These are phyloP conservation scores for Boletus subparvulus DNA, from an alignment of 768 basidiomycete genomes.

Conservation along the genomic window DNA sequence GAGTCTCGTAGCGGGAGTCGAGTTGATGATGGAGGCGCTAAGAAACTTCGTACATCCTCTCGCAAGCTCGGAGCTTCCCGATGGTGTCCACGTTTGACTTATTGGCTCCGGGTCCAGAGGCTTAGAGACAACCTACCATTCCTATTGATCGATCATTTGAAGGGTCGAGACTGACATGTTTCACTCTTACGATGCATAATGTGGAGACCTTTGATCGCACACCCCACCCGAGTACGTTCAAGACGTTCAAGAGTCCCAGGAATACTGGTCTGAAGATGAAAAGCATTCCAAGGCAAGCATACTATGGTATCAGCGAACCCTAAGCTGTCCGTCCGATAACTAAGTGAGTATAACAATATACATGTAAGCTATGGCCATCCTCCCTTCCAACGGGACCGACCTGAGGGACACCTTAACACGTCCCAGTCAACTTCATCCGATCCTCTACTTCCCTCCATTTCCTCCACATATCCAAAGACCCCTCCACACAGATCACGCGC, in stretches of 20 bases:
- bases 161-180: background rate
- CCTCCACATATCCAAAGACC: constrained; percentile 28
- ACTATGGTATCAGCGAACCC: too few species aligned
- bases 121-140: too few species aligned
- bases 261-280: background rate
- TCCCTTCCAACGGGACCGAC: background rate
- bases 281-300: background rate
- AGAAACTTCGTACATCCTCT: background rate
- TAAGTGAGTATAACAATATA: background rate
- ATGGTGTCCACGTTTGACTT: background rate
- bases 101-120: background rate
- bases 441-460: constrained; percentile 30
- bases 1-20: background rate
- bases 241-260: too few species aligned
- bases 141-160: background rate
- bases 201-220: background rate
- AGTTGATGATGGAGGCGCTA: background rate
- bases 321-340: too few species aligned
- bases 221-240: too few species aligned
- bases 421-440: constrained; percentile 14
- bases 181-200: background rate
- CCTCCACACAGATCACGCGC: constrained; percentile 27
- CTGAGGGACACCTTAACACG: background rate
- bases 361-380: background rate
- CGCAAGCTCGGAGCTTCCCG: background rate